phyloP scores from a whole-genome alignment of 345 rosid genomes.

The Gossypium thurberi region DNA sequence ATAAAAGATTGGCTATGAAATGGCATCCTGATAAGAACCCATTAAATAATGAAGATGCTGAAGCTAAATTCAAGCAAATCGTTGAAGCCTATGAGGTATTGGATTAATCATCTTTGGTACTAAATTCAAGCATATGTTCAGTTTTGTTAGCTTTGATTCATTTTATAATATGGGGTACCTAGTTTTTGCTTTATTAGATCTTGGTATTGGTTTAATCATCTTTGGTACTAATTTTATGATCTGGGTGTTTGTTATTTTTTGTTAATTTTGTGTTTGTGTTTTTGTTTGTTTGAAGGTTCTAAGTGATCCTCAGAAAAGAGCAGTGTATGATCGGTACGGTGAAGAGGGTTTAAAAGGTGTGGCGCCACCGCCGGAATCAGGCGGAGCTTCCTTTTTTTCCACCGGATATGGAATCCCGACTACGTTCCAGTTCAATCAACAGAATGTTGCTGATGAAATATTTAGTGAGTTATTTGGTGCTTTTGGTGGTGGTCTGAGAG shows the following conservation, averaged over 20 bases:
- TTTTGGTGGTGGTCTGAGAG: slow-evolving; percentile 43
- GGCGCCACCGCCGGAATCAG: slow-evolving; percentile 54
- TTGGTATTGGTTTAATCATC: neutral
- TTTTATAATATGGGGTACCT: neutral
- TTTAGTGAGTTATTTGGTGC: slow-evolving; percentile 62
- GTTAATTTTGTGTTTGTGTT: neutral
- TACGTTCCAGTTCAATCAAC: slow-evolving; percentile 47
- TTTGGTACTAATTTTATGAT: neutral
- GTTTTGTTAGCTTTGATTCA: neutral
- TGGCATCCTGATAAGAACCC: slow-evolving; percentile 97
- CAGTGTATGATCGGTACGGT: slow-evolving; percentile 70
- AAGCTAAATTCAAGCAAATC: slow-evolving; percentile 76
- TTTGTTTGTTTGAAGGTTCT: slow-evolving; percentile 36
- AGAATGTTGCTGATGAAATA: slow-evolving; percentile 52
- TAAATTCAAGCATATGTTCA: too few relatives aligned
- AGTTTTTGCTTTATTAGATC: neutral
- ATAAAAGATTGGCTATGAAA: slow-evolving; percentile 76
- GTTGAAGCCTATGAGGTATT: slow-evolving; percentile 72
- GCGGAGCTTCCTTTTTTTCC: slow-evolving; percentile 50
- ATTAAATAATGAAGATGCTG: slow-evolving; percentile 66
- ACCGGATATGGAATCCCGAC: slow-evolving; percentile 51
- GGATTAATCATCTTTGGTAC: neutral
- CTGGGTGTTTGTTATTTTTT: neutral
- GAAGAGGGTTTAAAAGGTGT: slow-evolving; percentile 70
- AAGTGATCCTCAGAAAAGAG: slow-evolving; percentile 73